phyloP scores from a whole-genome alignment of 441 rosid species.

The Populus hybrid region DNA sequence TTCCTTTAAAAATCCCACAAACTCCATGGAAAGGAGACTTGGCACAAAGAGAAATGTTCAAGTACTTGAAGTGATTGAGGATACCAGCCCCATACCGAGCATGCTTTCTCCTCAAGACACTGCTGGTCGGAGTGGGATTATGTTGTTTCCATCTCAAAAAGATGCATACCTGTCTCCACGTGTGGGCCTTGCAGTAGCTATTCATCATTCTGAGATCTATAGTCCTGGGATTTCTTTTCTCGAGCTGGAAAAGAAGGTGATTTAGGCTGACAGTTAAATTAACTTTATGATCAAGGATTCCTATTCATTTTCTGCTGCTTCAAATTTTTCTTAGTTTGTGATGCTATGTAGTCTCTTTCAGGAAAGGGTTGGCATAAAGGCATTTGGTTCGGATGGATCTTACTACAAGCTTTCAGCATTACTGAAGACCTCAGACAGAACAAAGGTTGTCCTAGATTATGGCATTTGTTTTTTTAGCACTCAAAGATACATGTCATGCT shows the following conservation, averaged over 20 bases:
- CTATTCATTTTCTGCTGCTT: conserved; percentile 16
- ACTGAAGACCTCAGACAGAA: conserved; percentile 93
- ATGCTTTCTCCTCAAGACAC: conserved; percentile 98
- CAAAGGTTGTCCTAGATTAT: conserved; percentile 63
- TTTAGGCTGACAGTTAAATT: conserved; percentile 6
- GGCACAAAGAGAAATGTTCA: conserved; percentile 59
- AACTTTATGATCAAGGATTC: background rate
- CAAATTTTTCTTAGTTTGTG: conserved; percentile 11
- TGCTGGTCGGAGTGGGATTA: conserved; percentile 71
- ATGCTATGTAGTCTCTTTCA: conserved; percentile 34
- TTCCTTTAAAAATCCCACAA: conserved; percentile 52
- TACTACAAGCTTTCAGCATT: conserved; percentile 89
- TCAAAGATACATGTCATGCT: background rate
- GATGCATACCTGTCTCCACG: conserved; percentile 73
- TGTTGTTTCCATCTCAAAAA: conserved; percentile 72
- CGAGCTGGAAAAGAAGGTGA: conserved; percentile 98
- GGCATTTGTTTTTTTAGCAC: conserved; percentile 12
- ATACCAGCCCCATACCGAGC: conserved; percentile 85
- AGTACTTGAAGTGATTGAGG: conserved; percentile 86
- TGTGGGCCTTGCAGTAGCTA: conserved; percentile 88
- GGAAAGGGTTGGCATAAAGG: conserved; percentile 94
- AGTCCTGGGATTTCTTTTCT: conserved; percentile 96
- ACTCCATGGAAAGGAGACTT: conserved; percentile 54
- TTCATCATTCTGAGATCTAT: conserved; percentile 71
- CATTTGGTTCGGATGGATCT: conserved; percentile 73